Evolutionary conservation across 116 monocot genomes (phyloP).

Genomic region (Iris pallida): DNA sequence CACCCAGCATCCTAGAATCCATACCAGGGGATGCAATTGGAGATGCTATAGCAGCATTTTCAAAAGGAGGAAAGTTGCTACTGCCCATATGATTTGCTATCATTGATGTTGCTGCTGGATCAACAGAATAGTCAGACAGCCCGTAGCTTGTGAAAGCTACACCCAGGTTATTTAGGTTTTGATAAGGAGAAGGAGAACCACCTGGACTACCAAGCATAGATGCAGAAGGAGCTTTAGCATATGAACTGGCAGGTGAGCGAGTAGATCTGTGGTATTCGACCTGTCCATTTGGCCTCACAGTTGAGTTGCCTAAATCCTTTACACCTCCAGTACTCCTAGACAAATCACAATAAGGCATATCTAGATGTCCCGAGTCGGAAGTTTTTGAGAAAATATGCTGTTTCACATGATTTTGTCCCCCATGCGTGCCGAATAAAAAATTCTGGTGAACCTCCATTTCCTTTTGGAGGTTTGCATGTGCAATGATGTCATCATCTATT

Average conservation of each 20-base stretch:
- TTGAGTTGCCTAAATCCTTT: constrained; percentile 1
- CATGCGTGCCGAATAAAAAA: constrained; percentile 31
- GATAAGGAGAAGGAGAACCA: constrained; percentile 12
- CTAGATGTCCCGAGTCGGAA: constrained; percentile 21
- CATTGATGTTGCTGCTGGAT: constrained; percentile 15
- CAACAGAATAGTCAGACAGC: constrained; percentile 10
- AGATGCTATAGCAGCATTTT: constrained; percentile 7
- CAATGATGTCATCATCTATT: constrained; percentile 17
- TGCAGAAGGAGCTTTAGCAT: constrained; percentile 3
- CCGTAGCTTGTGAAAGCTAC: constrained; percentile 16
- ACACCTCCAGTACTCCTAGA: constrained; percentile 5
- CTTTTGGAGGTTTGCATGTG: constrained; percentile 24
- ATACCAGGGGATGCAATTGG: constrained; percentile 8
- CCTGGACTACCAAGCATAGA: constrained; percentile 6
- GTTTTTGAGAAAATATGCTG: constrained; percentile 17
- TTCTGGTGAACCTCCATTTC: constrained; percentile 35
- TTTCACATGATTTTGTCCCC: constrained; percentile 20
- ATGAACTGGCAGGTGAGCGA: constrained; percentile 1
- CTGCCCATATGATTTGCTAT: constrained; percentile 8
- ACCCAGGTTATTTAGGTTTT: constrained; percentile 1
- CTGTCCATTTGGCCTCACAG: constrained; percentile 1
- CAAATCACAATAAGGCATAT: constrained; percentile 9
- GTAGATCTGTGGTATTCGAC: constrained; percentile 4
- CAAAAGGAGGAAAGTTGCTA: constrained; percentile 8
- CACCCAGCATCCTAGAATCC: constrained; percentile 2